phyloP scores from a whole-genome alignment of 345 rosid species.

The Euphorbia peplus region DNA sequence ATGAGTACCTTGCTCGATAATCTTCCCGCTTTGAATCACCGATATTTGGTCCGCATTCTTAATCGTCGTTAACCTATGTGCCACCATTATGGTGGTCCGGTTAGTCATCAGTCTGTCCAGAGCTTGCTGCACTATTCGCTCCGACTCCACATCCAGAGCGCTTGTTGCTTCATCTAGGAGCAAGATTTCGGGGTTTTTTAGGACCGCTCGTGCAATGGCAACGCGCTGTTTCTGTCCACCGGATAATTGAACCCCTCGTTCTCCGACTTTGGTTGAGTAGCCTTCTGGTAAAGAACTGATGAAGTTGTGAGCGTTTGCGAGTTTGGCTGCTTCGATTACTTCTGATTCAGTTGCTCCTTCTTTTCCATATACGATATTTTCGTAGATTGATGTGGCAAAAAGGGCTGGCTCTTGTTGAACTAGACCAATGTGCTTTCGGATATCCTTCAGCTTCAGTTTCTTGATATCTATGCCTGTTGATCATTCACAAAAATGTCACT shows the following conservation, averaged over 20 bases:
- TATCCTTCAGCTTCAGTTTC: constrained; percentile 60
- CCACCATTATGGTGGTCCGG: constrained; percentile 84
- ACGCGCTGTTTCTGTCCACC: constrained; percentile 93
- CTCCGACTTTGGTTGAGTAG: constrained; percentile 83
- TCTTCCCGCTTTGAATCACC: constrained; percentile 69
- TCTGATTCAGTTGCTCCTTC: constrained; percentile 75
- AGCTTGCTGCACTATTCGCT: constrained; percentile 90
- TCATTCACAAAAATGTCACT: too few species aligned
- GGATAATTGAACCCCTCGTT: constrained; percentile 84
- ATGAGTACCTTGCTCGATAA: constrained; percentile 86
- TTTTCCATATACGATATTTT: constrained; percentile 85
- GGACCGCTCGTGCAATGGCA: constrained; percentile 87
- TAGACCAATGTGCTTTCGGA: constrained; percentile 74
- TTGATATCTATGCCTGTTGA: constrained; percentile 63
- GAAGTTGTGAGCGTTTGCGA: constrained; percentile 83
- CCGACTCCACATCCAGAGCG: constrained; percentile 81
- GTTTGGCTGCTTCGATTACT: constrained; percentile 75
- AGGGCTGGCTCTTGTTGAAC: constrained; percentile 98
- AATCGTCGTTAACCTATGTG: constrained; percentile 87
- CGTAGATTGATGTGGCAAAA: constrained; percentile 76
- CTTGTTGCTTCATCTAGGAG: constrained; percentile 93
- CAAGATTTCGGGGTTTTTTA: constrained; percentile 82
- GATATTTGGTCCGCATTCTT: constrained; percentile 77
- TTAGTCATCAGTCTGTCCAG: constrained; percentile 73
- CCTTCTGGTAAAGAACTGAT: constrained; percentile 84